Evolutionary conservation across 2,329 filamentous ascomycete genomes (phyloP), one percentile per base, ranked within the genome.

Genomic region (Cladosporium cucumerinum): DNA sequence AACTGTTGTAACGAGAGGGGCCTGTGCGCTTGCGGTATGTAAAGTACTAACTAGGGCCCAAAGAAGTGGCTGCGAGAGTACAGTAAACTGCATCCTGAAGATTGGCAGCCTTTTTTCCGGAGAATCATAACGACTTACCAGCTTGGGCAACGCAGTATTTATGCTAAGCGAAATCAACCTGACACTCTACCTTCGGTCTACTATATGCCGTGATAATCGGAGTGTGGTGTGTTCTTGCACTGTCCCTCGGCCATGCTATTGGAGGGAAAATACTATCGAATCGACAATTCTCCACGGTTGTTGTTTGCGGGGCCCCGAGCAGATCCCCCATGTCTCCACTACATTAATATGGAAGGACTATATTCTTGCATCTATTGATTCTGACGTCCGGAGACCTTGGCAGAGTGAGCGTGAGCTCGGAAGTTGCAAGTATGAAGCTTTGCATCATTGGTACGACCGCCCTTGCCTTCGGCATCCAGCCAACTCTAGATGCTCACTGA

Each of bases 11-110:
- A 28, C 60, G 5, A 26, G 26, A 5, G 60, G 60, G 16, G 4
- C 39, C 61, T 71, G 84, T 84, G 10, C 82, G 84, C 21, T 2
- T 8, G 23, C 54, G 12, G 54, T 57, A 14, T 57, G 54, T 3
- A 21, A 34, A 5, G 36, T 57, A 32, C 54, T n/a, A 57, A 21
- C 30, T 3, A 57, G 18, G 16, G 32, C 21, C 54, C 54, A 57
- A 32, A 57, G n/a, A 18, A 57, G 54, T 23, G n/a, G 7, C n/a
- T 57, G 54, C 51, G 51, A 28, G 51, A 32, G 32, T 30, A 14
- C 25, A 21, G 28, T 21, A 32, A n/a, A 28, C 51, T 54, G 26
- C 26, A 32, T n/a, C 3, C 25, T 32, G 26, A 21, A 30, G 5
- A 28, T 54, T 8, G 28, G 12, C 23, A 11, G n/a, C n/a, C 18